Evolutionary conservation across 73 alveolate species (phyloP), one percentile per base, ranked within the genome.

Genomic region (Symbiodinium natans): DNA sequence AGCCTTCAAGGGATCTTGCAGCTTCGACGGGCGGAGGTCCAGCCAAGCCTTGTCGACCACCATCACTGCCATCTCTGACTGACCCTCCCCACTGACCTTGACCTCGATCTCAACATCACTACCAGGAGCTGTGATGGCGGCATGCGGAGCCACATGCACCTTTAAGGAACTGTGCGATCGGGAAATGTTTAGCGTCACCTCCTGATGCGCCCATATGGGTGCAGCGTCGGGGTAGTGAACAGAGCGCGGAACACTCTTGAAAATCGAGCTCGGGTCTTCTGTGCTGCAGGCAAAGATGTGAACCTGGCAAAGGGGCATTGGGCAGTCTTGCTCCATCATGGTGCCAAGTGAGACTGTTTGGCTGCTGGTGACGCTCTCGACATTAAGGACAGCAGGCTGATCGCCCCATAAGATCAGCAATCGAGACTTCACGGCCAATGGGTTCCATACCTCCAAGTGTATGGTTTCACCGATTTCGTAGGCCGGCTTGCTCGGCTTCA

Each of bases 11-110:
- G 96, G 96, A 41, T 90, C 88, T n/a, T 31, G 73, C 54, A 90
- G 96, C 80, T 90, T 41, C 40, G 77, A 41, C 7, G 96, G 96
- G 36, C 39, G 96, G 13, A 90, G 29, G 29, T 90, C 96, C 48
- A 90, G 96, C 96, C 96, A 90, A 17, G 96, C 96, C 96, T 90
- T 90, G 96, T 90, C 96, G 4, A 90, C 96, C 17, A 90, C 96
- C 96, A 90, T 83, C 75, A 90, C 25, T 31, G 96, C 48, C 34
- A 90, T 39, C 83, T 90, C 96, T 8, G 96, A 34, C 33, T 90
- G 96, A 9, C 54, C 43, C 48, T n/a, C n/a, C n/a, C n/a, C n/a
- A n/a, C n/a, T n/a, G n/a, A n/a, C n/a, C n/a, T n/a, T n/a, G n/a
- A n/a, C 96, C 96, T 90, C 87, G 27, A 90, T 90, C 48, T 90